phyloP scores from a whole-genome alignment of 2,329 filamentous ascomycete genomes.

The Talaromyces islandicus region DNA sequence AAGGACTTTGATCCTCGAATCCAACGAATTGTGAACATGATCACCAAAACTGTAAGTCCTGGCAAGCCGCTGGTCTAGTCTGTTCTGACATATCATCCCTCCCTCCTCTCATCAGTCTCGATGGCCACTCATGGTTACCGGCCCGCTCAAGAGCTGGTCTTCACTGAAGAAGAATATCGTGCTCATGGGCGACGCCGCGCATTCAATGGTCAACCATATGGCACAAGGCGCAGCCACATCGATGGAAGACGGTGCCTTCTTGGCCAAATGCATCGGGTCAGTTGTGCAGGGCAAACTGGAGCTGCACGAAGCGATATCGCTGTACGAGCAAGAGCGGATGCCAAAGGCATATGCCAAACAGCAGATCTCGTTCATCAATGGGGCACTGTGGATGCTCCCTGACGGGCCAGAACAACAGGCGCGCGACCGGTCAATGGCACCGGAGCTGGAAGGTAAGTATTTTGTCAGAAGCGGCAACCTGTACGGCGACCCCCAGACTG shows the following conservation, averaged over 20 bases:
- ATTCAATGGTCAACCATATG: conserved; percentile 40
- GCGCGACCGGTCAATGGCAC: conserved; percentile 31
- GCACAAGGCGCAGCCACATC: conserved; percentile 41
- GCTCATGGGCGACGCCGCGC: conserved; percentile 40
- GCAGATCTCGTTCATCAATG: conserved; percentile 36
- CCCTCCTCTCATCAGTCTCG: conserved; percentile 15
- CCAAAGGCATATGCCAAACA: conserved; percentile 39
- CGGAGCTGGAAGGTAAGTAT: conserved; percentile 29
- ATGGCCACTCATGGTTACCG: conserved; percentile 42
- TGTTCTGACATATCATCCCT: background rate
- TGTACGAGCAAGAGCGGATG: conserved; percentile 39
- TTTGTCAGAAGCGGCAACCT: conserved; percentile 33
- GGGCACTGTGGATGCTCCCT: conserved; percentile 31
- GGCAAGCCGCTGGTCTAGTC: background rate
- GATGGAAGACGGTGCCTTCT: conserved; percentile 41
- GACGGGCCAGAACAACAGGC: conserved; percentile 28
- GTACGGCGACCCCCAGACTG: conserved; percentile 34
- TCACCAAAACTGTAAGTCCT: conserved; percentile 22
- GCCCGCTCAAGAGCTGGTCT: conserved; percentile 37
- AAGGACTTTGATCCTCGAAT: conserved; percentile 42
- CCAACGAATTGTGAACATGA: conserved; percentile 36
- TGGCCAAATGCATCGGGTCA: conserved; percentile 30
- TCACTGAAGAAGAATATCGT: conserved; percentile 37
- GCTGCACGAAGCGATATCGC: conserved; percentile 27
- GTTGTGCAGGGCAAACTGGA: conserved; percentile 29